Percentiles rank a stretch among this genome's conserved stretches.
Conservation (phyloP, 176 grass and related monocot genomes). For the Oropetium thomaeum region DNA sequence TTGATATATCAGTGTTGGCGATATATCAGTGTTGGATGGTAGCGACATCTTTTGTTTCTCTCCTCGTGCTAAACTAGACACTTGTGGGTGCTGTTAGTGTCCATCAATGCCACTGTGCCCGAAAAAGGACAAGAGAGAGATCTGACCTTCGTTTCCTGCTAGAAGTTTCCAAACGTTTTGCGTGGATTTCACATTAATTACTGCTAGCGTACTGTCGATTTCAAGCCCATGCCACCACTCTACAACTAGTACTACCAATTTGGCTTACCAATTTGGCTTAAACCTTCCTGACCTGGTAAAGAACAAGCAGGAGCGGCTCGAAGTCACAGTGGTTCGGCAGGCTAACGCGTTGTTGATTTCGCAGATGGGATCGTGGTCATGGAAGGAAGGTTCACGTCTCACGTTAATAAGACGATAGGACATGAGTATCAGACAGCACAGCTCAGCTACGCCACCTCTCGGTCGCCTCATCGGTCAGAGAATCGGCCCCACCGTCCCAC, state of each 20-base stretch:
- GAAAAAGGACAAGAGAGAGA: neutral
- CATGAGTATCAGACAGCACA: constrained; percentile 29
- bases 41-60: neutral
- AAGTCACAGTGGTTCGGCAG: neutral
- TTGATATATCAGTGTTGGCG: neutral
- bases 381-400: constrained; percentile 29
- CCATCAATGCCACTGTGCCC: neutral
- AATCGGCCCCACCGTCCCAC: constrained; percentile 12
- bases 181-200: neutral
- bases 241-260: too few species aligned
- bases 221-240: neutral
- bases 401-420: constrained; percentile 37
- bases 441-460: constrained; percentile 23
- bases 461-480: constrained; percentile 23
- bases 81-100: neutral
- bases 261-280: neutral
- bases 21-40: neutral
- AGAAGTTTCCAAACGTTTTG: neutral
- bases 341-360: constrained; percentile 1
- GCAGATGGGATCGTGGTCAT: too few species aligned
- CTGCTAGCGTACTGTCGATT: neutral
- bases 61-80: neutral
- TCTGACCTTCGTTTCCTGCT: constrained; percentile 1
- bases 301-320: neutral
- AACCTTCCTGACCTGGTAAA: neutral